Evolutionary conservation across 495 filamentous ascomycete genomes (phyloP).

Genomic region (Hypoxylon lienhwacheense): DNA sequence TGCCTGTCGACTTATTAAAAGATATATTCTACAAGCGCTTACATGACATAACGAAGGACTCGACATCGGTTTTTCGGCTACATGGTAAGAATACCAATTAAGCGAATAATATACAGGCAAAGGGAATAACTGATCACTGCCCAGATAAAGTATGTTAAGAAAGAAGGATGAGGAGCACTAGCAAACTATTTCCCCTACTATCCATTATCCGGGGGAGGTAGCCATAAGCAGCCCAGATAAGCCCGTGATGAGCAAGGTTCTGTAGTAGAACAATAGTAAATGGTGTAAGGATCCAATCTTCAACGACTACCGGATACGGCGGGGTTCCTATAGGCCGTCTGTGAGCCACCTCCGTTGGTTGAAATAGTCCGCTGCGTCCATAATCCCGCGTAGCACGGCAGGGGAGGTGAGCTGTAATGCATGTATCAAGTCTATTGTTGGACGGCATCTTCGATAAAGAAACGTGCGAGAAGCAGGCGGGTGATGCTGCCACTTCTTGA

Average conservation of each 20-base stretch:
- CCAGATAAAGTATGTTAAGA: no score
- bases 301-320: constrained; percentile 11
- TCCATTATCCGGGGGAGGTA: no score
- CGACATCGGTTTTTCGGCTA: no score
- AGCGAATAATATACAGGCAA: no score
- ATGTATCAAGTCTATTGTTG: no score
- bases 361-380: constrained; percentile 5
- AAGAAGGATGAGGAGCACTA: no score
- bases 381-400: constrained; percentile 7
- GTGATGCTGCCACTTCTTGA: not conserved
- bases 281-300: constrained; percentile 12
- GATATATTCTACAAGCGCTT: no score
- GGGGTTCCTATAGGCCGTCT: constrained; percentile 21
- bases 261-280: not conserved
- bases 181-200: no score
- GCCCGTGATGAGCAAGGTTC: not conserved
- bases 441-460: not conserved
- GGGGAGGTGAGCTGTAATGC: constrained; percentile 1
- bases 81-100: no score
- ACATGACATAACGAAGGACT: no score
- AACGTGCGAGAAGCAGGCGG: not conserved
- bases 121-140: no score
- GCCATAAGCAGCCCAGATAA: not conserved
- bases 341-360: constrained; percentile 10
- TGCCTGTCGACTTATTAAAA: no score